phyloP scores from a whole-genome alignment of 352 stramenopile genomes.

The Pythium volutum region DNA sequence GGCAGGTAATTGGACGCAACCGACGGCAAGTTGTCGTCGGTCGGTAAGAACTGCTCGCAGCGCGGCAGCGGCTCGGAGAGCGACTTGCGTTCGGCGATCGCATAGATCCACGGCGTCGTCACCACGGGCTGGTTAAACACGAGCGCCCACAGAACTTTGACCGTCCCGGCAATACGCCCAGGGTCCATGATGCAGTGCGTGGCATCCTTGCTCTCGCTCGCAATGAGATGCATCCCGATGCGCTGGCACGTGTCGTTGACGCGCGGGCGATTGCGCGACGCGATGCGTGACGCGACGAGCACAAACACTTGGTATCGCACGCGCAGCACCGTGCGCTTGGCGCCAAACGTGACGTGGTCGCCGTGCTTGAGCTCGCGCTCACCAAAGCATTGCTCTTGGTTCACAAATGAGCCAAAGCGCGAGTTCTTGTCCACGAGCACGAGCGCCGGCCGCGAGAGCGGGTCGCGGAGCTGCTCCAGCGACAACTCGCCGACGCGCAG shows the following conservation, averaged over 20 bases:
- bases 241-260: slow-evolving; percentile 77
- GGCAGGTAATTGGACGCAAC: slow-evolving; percentile 68
- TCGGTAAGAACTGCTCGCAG: slow-evolving; percentile 74
- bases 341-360: slow-evolving; percentile 80
- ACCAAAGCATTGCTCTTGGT: slow-evolving; percentile 59
- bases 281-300: slow-evolving; percentile 74
- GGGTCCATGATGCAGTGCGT: slow-evolving; percentile 87
- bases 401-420: slow-evolving; percentile 87
- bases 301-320: slow-evolving; percentile 83
- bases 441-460: slow-evolving; percentile 54
- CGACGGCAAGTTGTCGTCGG: slow-evolving; percentile 48
- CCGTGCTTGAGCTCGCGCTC: slow-evolving; percentile 53
- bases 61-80: slow-evolving; percentile 69
- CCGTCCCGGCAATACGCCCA: slow-evolving; percentile 73
- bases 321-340: slow-evolving; percentile 75
- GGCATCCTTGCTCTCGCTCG: slow-evolving; percentile 47
- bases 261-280: slow-evolving; percentile 46
- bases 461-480: slow-evolving; percentile 52
- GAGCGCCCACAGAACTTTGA: slow-evolving; percentile 85
- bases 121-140: slow-evolving; percentile 85
- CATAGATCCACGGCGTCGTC: slow-evolving; percentile 76
- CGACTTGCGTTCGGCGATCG: slow-evolving; percentile 67
- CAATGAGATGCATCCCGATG: slow-evolving; percentile 79
- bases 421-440: slow-evolving; percentile 78
- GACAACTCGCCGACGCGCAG: slow-evolving; percentile 69